Base-by-base conservation (phyloP, 73 alveolate genomes). In the Paramecium sexaurelia region DNA sequence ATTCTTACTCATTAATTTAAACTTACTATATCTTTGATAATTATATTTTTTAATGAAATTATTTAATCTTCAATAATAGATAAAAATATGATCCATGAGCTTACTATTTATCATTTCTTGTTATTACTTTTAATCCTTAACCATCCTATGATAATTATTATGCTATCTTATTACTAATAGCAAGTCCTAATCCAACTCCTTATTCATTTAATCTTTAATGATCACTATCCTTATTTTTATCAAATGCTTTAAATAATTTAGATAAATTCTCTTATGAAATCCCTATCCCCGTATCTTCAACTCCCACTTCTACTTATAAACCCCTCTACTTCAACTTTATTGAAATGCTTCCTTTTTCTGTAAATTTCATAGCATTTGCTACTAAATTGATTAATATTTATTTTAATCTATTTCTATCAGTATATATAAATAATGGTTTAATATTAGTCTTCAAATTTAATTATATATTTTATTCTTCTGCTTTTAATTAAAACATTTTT, bases 281-380 rank as follows among this genome's bases (percentile, higher is more conserved):
- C 33, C 97, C 96, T 5, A 91, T 57, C 19, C 96, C 97, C 7
- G 94, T 94, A 55, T 92, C 97, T 51, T 15, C 27, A 15, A 92
- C 96, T 20, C 67, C 87, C 36, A 91, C 67, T 17, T 93, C 55
- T 1, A 78, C 73, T 71, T 13, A 61, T 0, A 61, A 26, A 11
- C 43, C 43, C 26, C 9, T 61, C 8, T 61, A 56, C 41, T 13
- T 26, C 13, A 93, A 84, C 68, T 84, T 93, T 7, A 93, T 78
- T 29, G 78, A 41, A 17, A 93, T 85, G 22, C 55, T 40, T 24
- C 96, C 96, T 39, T 85, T 57, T 2, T 9, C 17, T 8, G 96
- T 93, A 39, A 93, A 93, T 55, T 93, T 93, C 39, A 91, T 47
- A 0, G 96, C 92, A 78, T 93, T 93, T 40, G 94, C 95, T 5